Percentiles rank a stretch among this genome's conserved stretches.
phyloP scores from a whole-genome alignment of 805 yeast genomes.

The Ogataea corticis region DNA sequence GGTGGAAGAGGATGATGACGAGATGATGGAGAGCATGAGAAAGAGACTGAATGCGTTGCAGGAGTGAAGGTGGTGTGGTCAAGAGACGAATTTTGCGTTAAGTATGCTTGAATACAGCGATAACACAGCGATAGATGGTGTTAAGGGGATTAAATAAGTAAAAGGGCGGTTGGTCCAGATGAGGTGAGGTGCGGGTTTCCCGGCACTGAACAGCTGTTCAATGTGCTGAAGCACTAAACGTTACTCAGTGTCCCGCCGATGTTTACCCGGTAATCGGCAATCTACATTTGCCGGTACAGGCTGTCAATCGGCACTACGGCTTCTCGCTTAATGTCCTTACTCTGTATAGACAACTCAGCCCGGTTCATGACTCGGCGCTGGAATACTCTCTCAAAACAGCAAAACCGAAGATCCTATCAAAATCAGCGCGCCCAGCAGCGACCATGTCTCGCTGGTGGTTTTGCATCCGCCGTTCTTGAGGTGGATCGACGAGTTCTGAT shows the following conservation, averaged over 20 bases:
- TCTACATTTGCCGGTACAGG: too few relatives aligned
- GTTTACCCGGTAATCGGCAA: too few relatives aligned
- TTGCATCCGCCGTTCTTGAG: constrained; percentile 14
- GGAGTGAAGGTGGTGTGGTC: constrained; percentile 32
- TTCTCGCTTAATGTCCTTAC: neutral
- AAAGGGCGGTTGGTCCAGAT: too few relatives aligned
- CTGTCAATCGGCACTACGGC: too few relatives aligned
- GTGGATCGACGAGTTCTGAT: constrained; percentile 14
- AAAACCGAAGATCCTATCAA: constrained; percentile 23
- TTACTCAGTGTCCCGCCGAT: too few relatives aligned
- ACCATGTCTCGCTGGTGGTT: constrained; percentile 14
- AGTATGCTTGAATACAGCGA: too few relatives aligned
- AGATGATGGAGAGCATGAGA: constrained; percentile 80
- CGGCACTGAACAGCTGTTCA: too few relatives aligned
- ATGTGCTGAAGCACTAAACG: too few relatives aligned
- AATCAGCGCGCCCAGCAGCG: constrained; percentile 26
- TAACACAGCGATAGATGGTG: too few relatives aligned
- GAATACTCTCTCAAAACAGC: constrained; percentile 12
- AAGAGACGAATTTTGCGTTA: too few relatives aligned
- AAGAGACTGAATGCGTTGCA: constrained; percentile 86
- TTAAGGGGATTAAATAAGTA: too few relatives aligned
- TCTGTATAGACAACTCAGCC: neutral
- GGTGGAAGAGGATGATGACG: constrained; percentile 71
- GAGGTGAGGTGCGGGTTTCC: too few relatives aligned
- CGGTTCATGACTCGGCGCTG: neutral